Conservation (phyloP, 1,284 basidiomycete genomes). For the Mrakiaceae sp. region DNA sequence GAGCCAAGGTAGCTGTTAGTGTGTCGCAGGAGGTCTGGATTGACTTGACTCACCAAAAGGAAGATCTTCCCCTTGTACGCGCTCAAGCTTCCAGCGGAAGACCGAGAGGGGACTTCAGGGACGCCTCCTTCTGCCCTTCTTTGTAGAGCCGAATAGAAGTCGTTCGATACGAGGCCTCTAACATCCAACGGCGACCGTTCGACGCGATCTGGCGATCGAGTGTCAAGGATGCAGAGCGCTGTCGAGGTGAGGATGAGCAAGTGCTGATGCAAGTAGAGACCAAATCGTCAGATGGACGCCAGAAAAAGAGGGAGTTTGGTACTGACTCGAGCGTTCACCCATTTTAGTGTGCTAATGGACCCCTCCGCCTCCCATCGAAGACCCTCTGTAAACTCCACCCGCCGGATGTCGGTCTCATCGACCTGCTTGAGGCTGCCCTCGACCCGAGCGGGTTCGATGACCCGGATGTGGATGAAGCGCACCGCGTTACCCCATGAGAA, state of each 20-base stretch:
- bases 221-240: conserved; percentile 59
- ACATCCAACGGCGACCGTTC: conserved; percentile 31
- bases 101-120: conserved; percentile 4
- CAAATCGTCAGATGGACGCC: conserved; percentile 38
- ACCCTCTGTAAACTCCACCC: conserved; percentile 48
- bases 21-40: neutral
- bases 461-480: conserved; percentile 50
- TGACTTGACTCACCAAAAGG: conserved; percentile 52
- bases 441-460: conserved; percentile 5
- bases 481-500: conserved; percentile 69
- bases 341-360: conserved; percentile 38
- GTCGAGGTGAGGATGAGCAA: conserved; percentile 43
- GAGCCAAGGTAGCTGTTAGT: neutral
- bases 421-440: neutral
- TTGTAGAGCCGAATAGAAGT: conserved; percentile 23
- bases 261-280: conserved; percentile 36
- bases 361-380: conserved; percentile 48
- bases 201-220: conserved; percentile 34
- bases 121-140: conserved; percentile 3
- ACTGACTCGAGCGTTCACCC: conserved; percentile 65
- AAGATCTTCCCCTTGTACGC: conserved; percentile 86
- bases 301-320: neutral
- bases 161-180: conserved; percentile 27
- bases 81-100: conserved; percentile 52
- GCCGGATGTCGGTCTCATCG: conserved; percentile 45